Evolutionary conservation across 2,329 filamentous ascomycete species (phyloP).

Genomic region (Calonectria naviculata): DNA sequence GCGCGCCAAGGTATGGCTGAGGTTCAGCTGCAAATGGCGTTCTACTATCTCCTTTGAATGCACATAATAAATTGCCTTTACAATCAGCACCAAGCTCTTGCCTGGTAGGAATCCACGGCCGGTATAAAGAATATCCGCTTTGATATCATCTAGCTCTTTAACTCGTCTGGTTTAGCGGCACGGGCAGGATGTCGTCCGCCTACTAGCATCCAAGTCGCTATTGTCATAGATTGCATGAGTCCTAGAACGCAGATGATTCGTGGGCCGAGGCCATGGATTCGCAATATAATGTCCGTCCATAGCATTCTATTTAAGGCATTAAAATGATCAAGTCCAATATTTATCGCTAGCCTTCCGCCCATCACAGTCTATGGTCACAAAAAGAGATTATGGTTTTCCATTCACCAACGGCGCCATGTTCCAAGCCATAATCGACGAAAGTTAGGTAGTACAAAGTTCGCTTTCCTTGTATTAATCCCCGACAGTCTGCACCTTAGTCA

Average conservation of each 20-base stretch:
- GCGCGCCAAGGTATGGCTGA: no score
- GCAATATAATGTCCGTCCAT: neutral
- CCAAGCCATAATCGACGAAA: slow-evolving; percentile 9
- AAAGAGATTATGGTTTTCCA: slow-evolving; percentile 8
- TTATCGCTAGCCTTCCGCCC: slow-evolving; percentile 9
- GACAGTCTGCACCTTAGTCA: neutral
- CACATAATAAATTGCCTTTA: neutral
- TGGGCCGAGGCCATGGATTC: no score
- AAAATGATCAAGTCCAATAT: neutral
- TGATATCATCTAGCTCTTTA: neutral
- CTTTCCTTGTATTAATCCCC: neutral
- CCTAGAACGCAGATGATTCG: no score
- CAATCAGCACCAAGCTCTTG: no score
- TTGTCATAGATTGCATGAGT: no score
- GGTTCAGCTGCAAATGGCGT: neutral
- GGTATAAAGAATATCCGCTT: neutral
- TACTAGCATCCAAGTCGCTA: no score
- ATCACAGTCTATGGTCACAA: slow-evolving; percentile 28
- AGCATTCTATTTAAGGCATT: neutral
- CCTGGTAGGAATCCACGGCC: neutral
- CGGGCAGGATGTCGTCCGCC: no score
- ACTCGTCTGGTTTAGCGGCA: neutral
- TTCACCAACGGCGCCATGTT: slow-evolving; percentile 19
- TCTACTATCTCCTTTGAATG: neutral
- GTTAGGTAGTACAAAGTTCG: neutral